phyloP scores from a whole-genome alignment of 768 basidiomycete species.

The Bullera alba region DNA sequence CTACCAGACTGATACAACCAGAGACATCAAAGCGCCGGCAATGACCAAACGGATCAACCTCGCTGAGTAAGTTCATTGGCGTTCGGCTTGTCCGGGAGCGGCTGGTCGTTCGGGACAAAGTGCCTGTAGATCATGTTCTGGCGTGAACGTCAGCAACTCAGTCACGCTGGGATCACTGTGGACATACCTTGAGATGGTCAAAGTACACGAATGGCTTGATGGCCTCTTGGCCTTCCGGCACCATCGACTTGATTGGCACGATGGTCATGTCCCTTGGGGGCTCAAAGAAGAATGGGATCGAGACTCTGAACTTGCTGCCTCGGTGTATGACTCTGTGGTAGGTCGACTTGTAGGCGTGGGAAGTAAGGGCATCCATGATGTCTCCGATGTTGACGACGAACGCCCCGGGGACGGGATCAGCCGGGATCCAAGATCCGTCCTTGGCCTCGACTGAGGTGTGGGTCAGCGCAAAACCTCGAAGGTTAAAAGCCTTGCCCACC shows the following conservation, averaged over 20 bases:
- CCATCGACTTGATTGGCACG: slow-evolving; percentile 5
- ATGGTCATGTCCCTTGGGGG: slow-evolving; percentile 14
- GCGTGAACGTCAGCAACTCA: neutral
- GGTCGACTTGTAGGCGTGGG: slow-evolving; percentile 24
- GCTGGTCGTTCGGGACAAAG: slow-evolving; percentile 15
- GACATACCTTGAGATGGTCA: slow-evolving; percentile 19
- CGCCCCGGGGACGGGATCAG: slow-evolving; percentile 23
- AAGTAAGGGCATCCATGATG: slow-evolving; percentile 24
- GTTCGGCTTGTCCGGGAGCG: slow-evolving; percentile 16
- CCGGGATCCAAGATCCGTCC: slow-evolving; percentile 25
- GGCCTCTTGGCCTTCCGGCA: slow-evolving; percentile 7
- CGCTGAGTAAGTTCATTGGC: slow-evolving; percentile 16
- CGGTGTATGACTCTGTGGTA: slow-evolving; percentile 26
- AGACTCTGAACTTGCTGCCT: slow-evolving; percentile 17
- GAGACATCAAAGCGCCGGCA: too few relatives aligned
- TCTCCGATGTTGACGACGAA: slow-evolving; percentile 29
- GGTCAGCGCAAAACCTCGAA: neutral
- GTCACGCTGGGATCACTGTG: neutral
- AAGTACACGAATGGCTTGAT: slow-evolving; percentile 20
- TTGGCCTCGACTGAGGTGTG: slow-evolving; percentile 16
- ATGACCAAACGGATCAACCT: too few relatives aligned
- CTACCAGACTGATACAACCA: too few relatives aligned
- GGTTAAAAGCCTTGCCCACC: neutral
- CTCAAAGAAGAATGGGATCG: slow-evolving; percentile 27
- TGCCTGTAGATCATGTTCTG: slow-evolving; percentile 21